A percentile compares a stretch with the other conserved stretches of the same genome.
Evolutionary conservation across 768 basidiomycete genomes (phyloP).

Genomic region (Boletus speciosus): DNA sequence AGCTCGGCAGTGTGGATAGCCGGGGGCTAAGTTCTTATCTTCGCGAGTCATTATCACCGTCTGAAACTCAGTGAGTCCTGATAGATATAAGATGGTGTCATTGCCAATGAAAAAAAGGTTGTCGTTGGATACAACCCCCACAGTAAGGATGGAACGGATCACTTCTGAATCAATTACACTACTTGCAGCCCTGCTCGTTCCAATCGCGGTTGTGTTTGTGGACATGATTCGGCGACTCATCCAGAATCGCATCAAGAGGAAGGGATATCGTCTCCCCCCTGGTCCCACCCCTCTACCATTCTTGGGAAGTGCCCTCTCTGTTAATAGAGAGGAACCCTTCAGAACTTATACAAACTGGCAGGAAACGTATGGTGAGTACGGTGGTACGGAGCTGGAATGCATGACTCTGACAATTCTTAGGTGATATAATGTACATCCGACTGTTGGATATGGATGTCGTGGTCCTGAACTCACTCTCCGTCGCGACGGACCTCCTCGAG

Average conservation of each 20-base stretch:
- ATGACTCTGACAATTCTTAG: conserved; percentile 18
- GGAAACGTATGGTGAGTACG: conserved; percentile 14
- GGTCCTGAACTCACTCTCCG: conserved; percentile 43
- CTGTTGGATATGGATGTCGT: conserved; percentile 45
- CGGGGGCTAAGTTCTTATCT: no score
- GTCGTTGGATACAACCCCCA: not conserved
- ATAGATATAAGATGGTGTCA: conserved; percentile 5
- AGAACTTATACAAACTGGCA: conserved; percentile 18
- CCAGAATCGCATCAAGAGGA: conserved; percentile 6
- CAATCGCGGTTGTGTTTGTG: not conserved
- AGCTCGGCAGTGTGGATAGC: no score
- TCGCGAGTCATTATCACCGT: no score
- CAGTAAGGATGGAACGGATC: conserved; percentile 5
- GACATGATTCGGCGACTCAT: conserved; percentile 1
- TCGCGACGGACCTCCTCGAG: conserved; percentile 45
- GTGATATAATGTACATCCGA: conserved; percentile 46
- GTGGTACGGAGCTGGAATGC: not conserved
- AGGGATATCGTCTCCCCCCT: conserved; percentile 17
- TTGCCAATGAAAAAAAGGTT: not conserved
- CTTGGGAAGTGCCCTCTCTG: conserved; percentile 17
- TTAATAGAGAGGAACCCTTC: conserved; percentile 13
- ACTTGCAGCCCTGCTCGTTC: conserved; percentile 7
- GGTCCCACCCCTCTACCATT: conserved; percentile 20
- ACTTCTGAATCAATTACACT: not conserved
- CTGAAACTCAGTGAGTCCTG: no score